These are phyloP conservation scores for Cutaneotrichosporon arboriforme DNA, from an alignment of 1,284 basidiomycete genomes.

Conservation along the genomic window DNA sequence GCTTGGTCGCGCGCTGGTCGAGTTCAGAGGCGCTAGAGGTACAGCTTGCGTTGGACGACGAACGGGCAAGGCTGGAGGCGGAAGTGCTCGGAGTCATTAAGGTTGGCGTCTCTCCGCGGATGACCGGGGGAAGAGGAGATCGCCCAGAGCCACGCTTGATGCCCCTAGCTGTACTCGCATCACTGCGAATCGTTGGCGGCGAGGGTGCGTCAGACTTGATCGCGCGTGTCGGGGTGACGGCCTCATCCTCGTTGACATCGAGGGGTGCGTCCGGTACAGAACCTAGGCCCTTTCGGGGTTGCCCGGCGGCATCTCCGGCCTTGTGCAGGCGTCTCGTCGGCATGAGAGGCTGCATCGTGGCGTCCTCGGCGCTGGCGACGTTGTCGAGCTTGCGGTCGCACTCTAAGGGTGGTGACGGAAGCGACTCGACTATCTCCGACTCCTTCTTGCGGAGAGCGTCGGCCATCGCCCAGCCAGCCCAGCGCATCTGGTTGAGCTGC, in stretches of 20 bases:
- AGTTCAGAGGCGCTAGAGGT: constrained; percentile 17
- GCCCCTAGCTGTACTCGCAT: constrained; percentile 12
- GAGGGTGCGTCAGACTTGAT: constrained; percentile 1
- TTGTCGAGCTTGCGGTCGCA: constrained; percentile 1
- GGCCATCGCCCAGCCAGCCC: constrained; percentile 83
- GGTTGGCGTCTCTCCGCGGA: background rate
- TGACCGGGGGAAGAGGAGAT: constrained; percentile 4
- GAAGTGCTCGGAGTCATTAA: background rate
- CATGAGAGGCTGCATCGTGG: background rate
- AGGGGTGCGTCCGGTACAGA: background rate
- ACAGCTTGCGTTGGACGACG: constrained; percentile 16
- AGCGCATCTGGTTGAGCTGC: constrained; percentile 91
- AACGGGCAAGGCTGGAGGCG: constrained; percentile 5
- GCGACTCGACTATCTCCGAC: constrained; percentile 49
- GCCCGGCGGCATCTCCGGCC: constrained; percentile 36
- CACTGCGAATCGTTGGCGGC: background rate
- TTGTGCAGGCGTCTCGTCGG: constrained; percentile 12
- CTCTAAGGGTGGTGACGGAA: constrained; percentile 37
- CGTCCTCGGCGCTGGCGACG: background rate
- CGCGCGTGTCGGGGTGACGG: background rate
- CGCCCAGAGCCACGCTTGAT: constrained; percentile 23
- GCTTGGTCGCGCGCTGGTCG: constrained; percentile 18
- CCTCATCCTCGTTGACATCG: background rate
- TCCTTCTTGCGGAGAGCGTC: constrained; percentile 56
- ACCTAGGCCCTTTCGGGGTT: constrained; percentile 33